Evolutionary conservation across 1,139 yeast genomes (phyloP), one percentile per base, ranked within the genome.

Genomic region (Kodamaea sp.): DNA sequence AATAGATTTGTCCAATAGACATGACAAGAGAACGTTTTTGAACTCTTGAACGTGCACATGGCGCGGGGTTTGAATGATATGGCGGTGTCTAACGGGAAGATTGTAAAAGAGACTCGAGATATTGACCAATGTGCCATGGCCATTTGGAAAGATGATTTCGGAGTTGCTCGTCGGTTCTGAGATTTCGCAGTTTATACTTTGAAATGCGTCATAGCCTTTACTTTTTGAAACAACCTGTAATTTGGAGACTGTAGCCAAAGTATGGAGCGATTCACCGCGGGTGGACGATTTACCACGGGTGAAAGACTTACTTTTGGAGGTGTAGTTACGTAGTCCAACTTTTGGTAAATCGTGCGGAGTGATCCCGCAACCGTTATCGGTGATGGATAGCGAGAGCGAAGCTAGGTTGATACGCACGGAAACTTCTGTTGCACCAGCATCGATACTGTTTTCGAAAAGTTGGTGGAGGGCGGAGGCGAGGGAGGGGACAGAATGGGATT

Each of bases 281-380:
- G 83, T n/a, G n/a, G n/a, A n/a, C n/a, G n/a, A n/a, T n/a, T n/a
- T n/a, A n/a, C n/a, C n/a, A n/a, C n/a, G 87, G 1, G 96, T 96
- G 35, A 84, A 57, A 43, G 57, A 54, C 0, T 55, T 43, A 6
- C 84, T 56, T 52, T 87, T 89, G 0, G 95, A 85, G 0, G 96
- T 88, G 26, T 86, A 78, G 55, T 82, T 76, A 30, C 86, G 65
- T 44, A 79, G 72, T 43, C 95, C 82, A 31, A 84, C 67, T 20
- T 79, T 54, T 0, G 71, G 68, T 32, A 87, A 57, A 44, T 87
- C 94, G 0, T 65, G 66, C n/a, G 49, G 66, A 12, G 60, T 53
- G 10, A 90, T 81, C 0, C 97, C 97, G 2, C 56, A 39, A 0
- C 97, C 97, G 56, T 88, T 78, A 55, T 90, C 97, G 2, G 75